These are phyloP conservation scores for Backusella sp. DNA, from an alignment of 192 early-diverging fungal genomes.

Conservation along the genomic window DNA sequence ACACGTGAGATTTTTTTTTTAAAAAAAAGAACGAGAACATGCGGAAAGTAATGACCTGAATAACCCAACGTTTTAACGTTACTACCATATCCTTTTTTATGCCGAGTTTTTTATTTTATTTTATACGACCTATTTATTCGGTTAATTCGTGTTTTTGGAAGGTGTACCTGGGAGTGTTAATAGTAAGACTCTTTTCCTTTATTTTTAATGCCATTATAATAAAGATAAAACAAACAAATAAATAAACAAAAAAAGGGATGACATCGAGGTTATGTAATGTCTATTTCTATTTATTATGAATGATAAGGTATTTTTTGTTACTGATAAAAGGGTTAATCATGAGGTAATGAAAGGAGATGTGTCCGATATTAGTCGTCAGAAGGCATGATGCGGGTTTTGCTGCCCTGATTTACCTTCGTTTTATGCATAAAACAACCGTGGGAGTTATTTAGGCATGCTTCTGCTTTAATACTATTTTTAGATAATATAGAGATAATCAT, in stretches of 20 bases:
- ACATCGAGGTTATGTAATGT: background rate
- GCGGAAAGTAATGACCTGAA: background rate
- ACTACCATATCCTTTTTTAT: background rate
- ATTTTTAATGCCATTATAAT: background rate
- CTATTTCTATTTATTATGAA: background rate
- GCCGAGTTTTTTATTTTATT: background rate
- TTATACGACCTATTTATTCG: background rate
- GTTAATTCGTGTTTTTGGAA: background rate
- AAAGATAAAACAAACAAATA: background rate
- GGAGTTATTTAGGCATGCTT: background rate
- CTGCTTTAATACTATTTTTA: background rate
- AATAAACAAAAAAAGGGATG: background rate
- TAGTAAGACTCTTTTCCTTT: background rate
- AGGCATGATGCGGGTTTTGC: background rate
- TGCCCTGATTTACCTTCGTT: background rate
- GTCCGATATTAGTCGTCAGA: background rate
- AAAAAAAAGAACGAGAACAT: background rate
- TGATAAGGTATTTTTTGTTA: background rate
- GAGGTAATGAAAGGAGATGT: background rate
- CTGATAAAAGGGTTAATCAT: background rate
- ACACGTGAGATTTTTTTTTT: background rate
- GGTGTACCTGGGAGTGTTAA: background rate
- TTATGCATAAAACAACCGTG: slow-evolving; percentile 2
- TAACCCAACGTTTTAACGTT: background rate
- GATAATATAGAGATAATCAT: background rate